Conservation (phyloP, 2,329 filamentous ascomycete genomes). For the Apiospora malaysiana region DNA sequence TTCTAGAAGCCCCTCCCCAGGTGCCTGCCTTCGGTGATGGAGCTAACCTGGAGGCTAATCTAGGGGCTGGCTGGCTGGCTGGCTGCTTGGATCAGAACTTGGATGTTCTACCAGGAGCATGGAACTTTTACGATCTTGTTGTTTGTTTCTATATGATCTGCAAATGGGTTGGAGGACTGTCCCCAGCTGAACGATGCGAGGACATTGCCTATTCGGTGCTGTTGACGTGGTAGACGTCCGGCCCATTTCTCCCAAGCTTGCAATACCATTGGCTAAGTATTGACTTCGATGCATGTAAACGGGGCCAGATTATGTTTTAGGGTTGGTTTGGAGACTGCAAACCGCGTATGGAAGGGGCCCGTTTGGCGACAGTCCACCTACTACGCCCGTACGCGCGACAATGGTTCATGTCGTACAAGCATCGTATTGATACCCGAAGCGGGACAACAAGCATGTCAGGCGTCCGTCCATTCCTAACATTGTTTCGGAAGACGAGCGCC, state of each 20-base stretch:
- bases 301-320: neutral
- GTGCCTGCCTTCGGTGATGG: neutral
- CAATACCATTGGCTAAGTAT: neutral
- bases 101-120: neutral
- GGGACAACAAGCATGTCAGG: neutral
- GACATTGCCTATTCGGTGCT: neutral
- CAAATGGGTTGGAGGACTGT: neutral
- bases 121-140: neutral
- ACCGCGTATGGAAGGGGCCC: conserved; percentile 2
- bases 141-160: conserved; percentile 15
- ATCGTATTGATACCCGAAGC: conserved; percentile 5
- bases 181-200: neutral
- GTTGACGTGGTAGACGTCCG: neutral
- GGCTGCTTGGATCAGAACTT: neutral
- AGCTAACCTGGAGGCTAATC: conserved; percentile 1
- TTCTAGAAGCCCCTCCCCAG: conserved; percentile 4
- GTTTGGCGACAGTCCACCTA: neutral
- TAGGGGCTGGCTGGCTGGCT: neutral
- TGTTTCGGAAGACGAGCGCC: conserved; percentile 10
- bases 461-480: neutral
- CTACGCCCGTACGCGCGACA: neutral
- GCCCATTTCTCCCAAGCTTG: neutral
- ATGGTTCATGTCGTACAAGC: neutral
- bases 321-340: neutral
- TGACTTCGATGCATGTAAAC: neutral